Conservation (phyloP, 2,329 filamentous ascomycete genomes). For the Fusarium oligoseptatum region DNA sequence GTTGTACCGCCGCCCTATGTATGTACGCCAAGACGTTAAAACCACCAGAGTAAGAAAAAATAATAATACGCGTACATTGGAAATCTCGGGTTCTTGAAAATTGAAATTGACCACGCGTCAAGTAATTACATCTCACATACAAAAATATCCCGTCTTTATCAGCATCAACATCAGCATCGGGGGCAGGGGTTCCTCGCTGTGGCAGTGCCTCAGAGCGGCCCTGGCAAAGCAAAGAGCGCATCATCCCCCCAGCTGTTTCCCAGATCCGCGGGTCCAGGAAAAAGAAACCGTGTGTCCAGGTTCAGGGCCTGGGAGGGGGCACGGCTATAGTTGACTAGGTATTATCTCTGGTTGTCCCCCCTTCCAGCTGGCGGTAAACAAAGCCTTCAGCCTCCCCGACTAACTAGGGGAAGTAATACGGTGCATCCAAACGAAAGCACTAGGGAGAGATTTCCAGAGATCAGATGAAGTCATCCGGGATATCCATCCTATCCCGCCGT, state of each 20-base stretch:
- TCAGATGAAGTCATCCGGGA: neutral
- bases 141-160: neutral
- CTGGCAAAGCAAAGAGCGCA: neutral
- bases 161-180: neutral
- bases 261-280: slow-evolving; percentile 1
- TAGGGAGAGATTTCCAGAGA: neutral
- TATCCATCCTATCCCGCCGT: neutral
- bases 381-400: neutral
- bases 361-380: neutral
- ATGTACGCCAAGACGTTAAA: neutral
- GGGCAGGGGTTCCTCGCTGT: neutral
- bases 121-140: neutral
- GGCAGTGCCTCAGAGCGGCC: neutral
- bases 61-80: neutral
- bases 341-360: neutral
- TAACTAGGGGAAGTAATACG: neutral
- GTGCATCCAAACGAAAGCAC: neutral
- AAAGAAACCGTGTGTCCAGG: neutral
- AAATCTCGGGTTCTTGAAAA: neutral
- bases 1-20: neutral
- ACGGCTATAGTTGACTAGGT: neutral
- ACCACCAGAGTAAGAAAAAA: neutral
- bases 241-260: neutral
- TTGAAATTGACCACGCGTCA: slow-evolving; percentile 1
- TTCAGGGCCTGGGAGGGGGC: neutral